These are phyloP conservation scores for Lactarius quietus DNA, from an alignment of 768 basidiomycete genomes.

Conservation along the genomic window DNA sequence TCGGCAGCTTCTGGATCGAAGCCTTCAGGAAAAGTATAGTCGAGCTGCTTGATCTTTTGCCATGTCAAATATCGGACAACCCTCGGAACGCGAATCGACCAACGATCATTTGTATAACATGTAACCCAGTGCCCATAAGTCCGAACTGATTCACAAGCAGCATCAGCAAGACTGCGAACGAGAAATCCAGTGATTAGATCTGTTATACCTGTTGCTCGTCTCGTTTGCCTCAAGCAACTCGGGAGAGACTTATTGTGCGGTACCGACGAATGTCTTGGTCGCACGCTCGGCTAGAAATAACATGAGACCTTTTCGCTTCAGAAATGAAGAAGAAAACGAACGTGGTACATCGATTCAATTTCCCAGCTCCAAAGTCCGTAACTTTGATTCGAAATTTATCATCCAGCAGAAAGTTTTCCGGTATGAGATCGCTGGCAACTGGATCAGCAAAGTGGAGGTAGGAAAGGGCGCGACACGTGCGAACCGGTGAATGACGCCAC, in stretches of 20 bases:
- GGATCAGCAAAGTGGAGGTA: conserved; percentile 11
- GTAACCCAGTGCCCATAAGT: conserved; percentile 95
- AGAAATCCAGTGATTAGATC: not conserved
- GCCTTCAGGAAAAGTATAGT: conserved; percentile 82
- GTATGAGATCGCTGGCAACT: conserved; percentile 62
- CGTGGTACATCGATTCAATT: conserved; percentile 58
- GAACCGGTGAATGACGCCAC: conserved; percentile 84
- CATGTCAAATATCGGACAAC: conserved; percentile 91
- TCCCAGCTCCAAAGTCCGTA: conserved; percentile 96
- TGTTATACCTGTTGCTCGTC: conserved; percentile 67
- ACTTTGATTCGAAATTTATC: conserved; percentile 83
- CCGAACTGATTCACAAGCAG: conserved; percentile 54
- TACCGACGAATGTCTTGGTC: conserved; percentile 78
- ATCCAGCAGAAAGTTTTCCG: conserved; percentile 90
- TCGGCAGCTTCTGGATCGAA: conserved; percentile 82
- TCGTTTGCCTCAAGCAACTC: conserved; percentile 74
- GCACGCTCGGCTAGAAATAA: conserved; percentile 42
- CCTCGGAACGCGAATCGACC: conserved; percentile 92
- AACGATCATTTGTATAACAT: conserved; percentile 87
- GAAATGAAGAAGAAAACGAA: conserved; percentile 37
- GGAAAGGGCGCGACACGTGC: conserved; percentile 22
- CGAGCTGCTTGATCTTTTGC: conserved; percentile 86
- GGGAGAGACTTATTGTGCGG: conserved; percentile 86
- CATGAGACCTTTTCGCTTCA: conserved; percentile 25
- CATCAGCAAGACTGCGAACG: not conserved